Evolutionary conservation across 306 rosid species (phyloP), one percentile per base, ranked within the genome.

Genomic region (Fagus sylvatica): DNA sequence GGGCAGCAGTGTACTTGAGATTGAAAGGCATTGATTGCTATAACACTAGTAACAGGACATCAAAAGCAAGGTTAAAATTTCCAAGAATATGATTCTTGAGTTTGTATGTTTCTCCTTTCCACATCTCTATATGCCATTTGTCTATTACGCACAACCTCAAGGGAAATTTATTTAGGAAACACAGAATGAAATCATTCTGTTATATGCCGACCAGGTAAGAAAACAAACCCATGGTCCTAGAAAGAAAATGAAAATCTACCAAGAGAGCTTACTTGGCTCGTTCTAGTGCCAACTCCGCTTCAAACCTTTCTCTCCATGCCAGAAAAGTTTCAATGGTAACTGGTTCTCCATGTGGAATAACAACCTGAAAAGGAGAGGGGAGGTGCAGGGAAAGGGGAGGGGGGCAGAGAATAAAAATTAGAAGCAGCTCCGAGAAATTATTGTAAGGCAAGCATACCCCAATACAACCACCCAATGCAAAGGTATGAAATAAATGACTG

Each of bases 231-330:
- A 39, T 39, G 12, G 9, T 22, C 53, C 51, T 40, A 42, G n/a
- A 68, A 3, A 41, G 33, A 9, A 22, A 67, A 67, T 67, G 81
- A 68, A 54, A 7, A 16, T 46, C 30, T 28, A 16, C 64, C 5
- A 2, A 53, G 12, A 77, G 30, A 19, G 72, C 97, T 88, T 91
- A 96, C 99, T 96, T 96, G 90, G 99, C 99, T 88, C 99, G 93
- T 79, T 91, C 97, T 56, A 96, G 88, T 75, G 99, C 99, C 75
- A 93, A 86, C 75, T 96, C 99, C 56, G 98, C 99, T 91, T 96
- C 99, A 86, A 90, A 96, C 85, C 93, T 91, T 71, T 96, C 99
- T 84, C 99, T 90, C 99, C 99, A 96, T 61, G 94, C 93, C 90
- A 90, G 77, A 90, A 96, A 96, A 66, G 94, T 91, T 42, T 93